phyloP scores from a whole-genome alignment of 768 basidiomycete genomes.

The Hemileccinum rubropunctum region DNA sequence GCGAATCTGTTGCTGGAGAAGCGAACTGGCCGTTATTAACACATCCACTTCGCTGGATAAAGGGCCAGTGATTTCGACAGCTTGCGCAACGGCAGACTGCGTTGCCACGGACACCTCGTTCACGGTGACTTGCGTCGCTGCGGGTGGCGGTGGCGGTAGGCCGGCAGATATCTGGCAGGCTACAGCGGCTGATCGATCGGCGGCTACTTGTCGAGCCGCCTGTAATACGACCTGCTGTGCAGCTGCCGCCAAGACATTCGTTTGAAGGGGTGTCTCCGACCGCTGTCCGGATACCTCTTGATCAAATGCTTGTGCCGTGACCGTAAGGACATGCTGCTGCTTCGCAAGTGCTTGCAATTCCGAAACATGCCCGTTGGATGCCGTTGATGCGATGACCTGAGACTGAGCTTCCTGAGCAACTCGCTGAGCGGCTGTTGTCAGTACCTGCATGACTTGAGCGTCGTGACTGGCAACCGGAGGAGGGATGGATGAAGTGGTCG shows the following conservation, averaged over 20 bases:
- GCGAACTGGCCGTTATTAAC: conserved; percentile 62
- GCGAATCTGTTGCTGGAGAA: conserved; percentile 46
- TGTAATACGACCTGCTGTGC: conserved; percentile 81
- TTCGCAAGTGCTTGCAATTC: conserved; percentile 70
- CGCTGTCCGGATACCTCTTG: conserved; percentile 57
- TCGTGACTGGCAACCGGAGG: conserved; percentile 46
- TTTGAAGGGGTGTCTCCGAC: conserved; percentile 45
- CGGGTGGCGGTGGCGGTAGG: conserved; percentile 29
- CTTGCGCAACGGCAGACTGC: conserved; percentile 78
- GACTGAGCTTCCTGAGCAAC: conserved; percentile 73
- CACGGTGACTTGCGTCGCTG: conserved; percentile 47
- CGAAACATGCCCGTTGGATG: conserved; percentile 42
- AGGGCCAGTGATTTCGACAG: conserved; percentile 73
- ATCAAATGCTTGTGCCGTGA: conserved; percentile 74
- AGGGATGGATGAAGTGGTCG: conserved; percentile 27
- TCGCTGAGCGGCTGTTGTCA: conserved; percentile 74
- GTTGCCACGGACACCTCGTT: conserved; percentile 60
- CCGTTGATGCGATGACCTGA: conserved; percentile 55
- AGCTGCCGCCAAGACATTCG: conserved; percentile 63
- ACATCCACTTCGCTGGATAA: conserved; percentile 79
- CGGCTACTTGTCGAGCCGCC: conserved; percentile 61
- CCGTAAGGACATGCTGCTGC: conserved; percentile 75
- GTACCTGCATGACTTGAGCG: conserved; percentile 72
- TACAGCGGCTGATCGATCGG: conserved; percentile 46
- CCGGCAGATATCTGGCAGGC: conserved; percentile 41